Conservation (phyloP, 805 yeast species). For the Zygotorulaspora florentina region DNA sequence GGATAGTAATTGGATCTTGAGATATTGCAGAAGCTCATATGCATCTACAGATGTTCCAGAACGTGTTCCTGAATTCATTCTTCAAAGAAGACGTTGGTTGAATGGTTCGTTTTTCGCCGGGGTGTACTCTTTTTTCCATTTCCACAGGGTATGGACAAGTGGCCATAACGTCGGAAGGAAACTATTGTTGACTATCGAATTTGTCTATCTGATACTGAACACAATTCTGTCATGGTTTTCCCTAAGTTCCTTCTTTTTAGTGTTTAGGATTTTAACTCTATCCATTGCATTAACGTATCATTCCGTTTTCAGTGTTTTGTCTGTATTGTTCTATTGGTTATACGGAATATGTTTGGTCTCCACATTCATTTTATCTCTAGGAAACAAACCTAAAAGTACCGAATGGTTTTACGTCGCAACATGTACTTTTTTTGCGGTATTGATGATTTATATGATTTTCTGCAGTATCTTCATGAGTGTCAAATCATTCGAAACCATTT, state of each 20-base stretch:
- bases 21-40: constrained; percentile 80
- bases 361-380: constrained; percentile 85
- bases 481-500: constrained; percentile 54
- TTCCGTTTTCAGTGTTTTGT: constrained; percentile 68
- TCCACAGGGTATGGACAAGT: constrained; percentile 70
- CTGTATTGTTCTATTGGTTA: constrained; percentile 79
- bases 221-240: constrained; percentile 90
- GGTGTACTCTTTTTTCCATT: constrained; percentile 76
- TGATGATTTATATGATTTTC: constrained; percentile 86
- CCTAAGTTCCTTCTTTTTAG: constrained; percentile 82
- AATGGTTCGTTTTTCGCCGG: constrained; percentile 97
- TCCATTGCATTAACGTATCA: constrained; percentile 56
- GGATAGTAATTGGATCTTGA: constrained; percentile 67
- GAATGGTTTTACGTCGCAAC: constrained; percentile 69
- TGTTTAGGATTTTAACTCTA: constrained; percentile 80
- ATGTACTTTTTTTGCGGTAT: constrained; percentile 73
- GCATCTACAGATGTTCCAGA: constrained; percentile 98
- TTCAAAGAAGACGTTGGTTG: constrained; percentile 94
- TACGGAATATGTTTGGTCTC: constrained; percentile 76
- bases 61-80: constrained; percentile 73
- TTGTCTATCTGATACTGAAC: constrained; percentile 68
- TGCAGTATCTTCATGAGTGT: constrained; percentile 81
- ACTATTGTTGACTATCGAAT: constrained; percentile 69
- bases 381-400: constrained; percentile 92
- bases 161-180: constrained; percentile 69